Evolutionary conservation across 2,329 filamentous ascomycete genomes (phyloP), one percentile per base, ranked within the genome.

Genomic region (Thelonectria blattea): DNA sequence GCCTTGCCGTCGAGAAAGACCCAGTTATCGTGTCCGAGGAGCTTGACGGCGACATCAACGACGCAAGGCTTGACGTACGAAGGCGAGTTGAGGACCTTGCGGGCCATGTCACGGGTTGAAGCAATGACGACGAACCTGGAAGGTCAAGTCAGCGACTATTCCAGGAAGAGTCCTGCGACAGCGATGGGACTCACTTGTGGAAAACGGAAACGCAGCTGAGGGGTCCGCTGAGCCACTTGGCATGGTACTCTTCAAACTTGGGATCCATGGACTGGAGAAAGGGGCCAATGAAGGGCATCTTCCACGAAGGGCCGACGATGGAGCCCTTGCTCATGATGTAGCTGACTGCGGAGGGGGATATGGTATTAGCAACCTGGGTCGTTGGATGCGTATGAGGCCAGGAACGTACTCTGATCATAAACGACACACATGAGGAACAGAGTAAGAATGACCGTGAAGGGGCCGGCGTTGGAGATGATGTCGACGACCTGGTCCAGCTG

Each of bases 161-260:
- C 27, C 8, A 24, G 9, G 6, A 45, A 30, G n/a, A 17, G n/a
- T 12, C 15, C 27, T 12, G 18, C 27, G 18, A 24, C 10, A 24
- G 9, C 7, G 11, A 12, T 11, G 20, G 15, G 34, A 60, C 88
- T 69, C 86, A 96, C 92, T 98, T 99, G 87, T 99, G 95, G 82
- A 99, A 99, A 72, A 99, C 93, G 2, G 93, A 97, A 63, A 99
- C 95, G 74, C 95, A 99, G 83, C 93, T 97, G 69, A 99, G 83
- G 49, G 91, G 89, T 48, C 91, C 95, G 73, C 92, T 96, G 71
- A 85, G 78, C 95, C 95, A 99, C 83, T 98, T 97, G 62, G 85
- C 89, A 76, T 93, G 85, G 81, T 99, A 99, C 72, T 93, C 87
- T 62, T 90, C 88, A 75, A 97, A 98, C 73, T 94, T 92, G 59